phyloP scores from a whole-genome alignment of 2,329 filamentous ascomycete species.

The Huntiella omanensis region DNA sequence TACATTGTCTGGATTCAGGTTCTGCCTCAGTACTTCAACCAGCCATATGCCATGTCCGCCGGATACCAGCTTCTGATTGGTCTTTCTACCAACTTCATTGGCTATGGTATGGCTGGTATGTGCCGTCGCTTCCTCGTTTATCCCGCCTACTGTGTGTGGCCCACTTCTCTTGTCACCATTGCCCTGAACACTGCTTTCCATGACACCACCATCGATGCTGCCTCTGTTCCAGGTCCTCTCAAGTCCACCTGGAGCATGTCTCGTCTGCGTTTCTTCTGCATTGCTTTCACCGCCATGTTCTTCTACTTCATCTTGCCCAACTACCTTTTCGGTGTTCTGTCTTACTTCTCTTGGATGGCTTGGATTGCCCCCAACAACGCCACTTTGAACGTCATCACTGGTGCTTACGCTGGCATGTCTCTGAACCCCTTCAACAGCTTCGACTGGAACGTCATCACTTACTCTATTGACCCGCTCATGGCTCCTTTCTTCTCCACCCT shows the following conservation, averaged over 20 bases:
- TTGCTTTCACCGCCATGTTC: slow-evolving; percentile 28
- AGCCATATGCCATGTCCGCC: slow-evolving; percentile 27
- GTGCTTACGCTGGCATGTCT: slow-evolving; percentile 20
- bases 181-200: slow-evolving; percentile 32
- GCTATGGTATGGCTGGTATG: slow-evolving; percentile 34
- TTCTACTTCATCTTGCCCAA: slow-evolving; percentile 35
- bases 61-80: slow-evolving; percentile 31
- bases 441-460: slow-evolving; percentile 24
- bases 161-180: slow-evolving; percentile 29
- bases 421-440: slow-evolving; percentile 24
- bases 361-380: slow-evolving; percentile 30
- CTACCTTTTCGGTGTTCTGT: slow-evolving; percentile 29
- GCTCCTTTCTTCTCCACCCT: slow-evolving; percentile 39
- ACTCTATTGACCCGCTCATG: slow-evolving; percentile 22
- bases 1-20: slow-evolving; percentile 31
- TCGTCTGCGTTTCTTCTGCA: slow-evolving; percentile 28
- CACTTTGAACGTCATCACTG: slow-evolving; percentile 20
- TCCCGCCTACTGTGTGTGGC: slow-evolving; percentile 34
- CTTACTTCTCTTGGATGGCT: slow-evolving; percentile 31
- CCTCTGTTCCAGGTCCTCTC: slow-evolving; percentile 18
- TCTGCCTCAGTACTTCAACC: slow-evolving; percentile 30
- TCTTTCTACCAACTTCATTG: slow-evolving; percentile 33
- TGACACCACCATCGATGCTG: slow-evolving; percentile 18
- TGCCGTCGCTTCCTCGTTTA: slow-evolving; percentile 32
- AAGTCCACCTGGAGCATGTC: slow-evolving; percentile 22